A percentile compares a stretch with the other conserved stretches of the same genome.
These are phyloP conservation scores for Chimonanthus salicifolius DNA, from an alignment of 164 flowering plant genomes.

Conservation along the genomic window DNA sequence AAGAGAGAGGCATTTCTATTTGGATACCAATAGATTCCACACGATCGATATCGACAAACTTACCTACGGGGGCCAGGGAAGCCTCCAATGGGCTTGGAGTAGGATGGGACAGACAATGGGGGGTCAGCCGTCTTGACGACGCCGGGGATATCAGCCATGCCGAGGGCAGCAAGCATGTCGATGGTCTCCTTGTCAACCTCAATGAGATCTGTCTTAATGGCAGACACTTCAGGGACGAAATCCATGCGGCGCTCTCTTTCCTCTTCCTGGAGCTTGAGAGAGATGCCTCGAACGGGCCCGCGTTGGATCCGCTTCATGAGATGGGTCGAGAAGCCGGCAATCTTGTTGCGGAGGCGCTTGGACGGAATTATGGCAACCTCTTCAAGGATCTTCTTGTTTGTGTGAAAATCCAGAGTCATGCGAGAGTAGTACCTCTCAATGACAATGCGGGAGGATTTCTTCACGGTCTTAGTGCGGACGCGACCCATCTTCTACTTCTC, in stretches of 20 bases:
- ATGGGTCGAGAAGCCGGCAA: conserved; percentile 76
- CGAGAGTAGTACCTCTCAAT: conserved; percentile 69
- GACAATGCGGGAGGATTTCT: conserved; percentile 67
- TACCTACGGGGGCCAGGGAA: conserved; percentile 5
- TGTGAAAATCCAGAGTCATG: conserved; percentile 78
- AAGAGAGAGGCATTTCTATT: no score
- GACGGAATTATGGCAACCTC: conserved; percentile 75
- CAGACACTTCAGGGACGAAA: conserved; percentile 66
- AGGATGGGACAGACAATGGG: conserved; percentile 4
- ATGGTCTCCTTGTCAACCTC: conserved; percentile 69
- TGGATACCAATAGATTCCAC: no score
- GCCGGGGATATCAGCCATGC: conserved; percentile 62
- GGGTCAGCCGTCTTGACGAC: conserved; percentile 34
- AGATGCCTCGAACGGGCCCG: conserved; percentile 72
- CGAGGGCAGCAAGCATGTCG: conserved; percentile 56
- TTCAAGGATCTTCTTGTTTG: conserved; percentile 71
- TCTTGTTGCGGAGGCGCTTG: conserved; percentile 77
- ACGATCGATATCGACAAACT: no score
- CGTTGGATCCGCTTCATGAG: conserved; percentile 72
- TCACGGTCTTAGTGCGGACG: conserved; percentile 72
- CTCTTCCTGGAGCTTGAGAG: conserved; percentile 73
- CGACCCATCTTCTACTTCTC: conserved; percentile 38
- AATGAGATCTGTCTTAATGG: conserved; percentile 48
- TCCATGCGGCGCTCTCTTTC: conserved; percentile 80
- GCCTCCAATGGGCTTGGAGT: conserved; percentile 5